A percentile compares a stretch with the other conserved stretches of the same genome.
These are phyloP conservation scores for Mortierella polycephala DNA, from an alignment of 371 early-diverging fungal genomes.

Conservation along the genomic window DNA sequence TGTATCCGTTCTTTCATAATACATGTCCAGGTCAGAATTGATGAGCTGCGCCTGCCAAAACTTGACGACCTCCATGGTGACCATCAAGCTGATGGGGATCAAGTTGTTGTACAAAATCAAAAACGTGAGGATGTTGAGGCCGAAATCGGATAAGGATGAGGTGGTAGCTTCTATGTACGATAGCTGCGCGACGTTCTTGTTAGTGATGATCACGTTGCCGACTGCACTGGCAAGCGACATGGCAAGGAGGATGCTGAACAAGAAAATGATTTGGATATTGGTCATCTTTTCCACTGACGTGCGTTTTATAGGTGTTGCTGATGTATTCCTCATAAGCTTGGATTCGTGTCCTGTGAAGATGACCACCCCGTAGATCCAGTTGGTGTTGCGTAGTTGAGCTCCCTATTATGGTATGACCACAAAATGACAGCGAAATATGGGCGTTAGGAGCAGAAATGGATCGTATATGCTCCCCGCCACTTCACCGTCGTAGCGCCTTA, in stretches of 20 bases:
- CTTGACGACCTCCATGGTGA: conserved; percentile 94
- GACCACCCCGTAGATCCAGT: conserved; percentile 87
- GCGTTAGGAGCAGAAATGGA: background rate
- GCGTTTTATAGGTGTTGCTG: conserved; percentile 83
- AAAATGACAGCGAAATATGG: background rate
- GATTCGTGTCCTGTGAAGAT: conserved; percentile 93
- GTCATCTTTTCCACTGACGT: conserved; percentile 89
- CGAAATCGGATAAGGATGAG: conserved; percentile 63
- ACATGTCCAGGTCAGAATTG: conserved; percentile 88
- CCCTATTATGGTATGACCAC: conserved; percentile 56
- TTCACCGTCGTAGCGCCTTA: conserved; percentile 13
- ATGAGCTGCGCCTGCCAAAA: conserved; percentile 84
- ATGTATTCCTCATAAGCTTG: conserved; percentile 89
- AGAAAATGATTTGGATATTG: conserved; percentile 91
- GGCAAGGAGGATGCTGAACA: conserved; percentile 86
- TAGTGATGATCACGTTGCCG: conserved; percentile 72
- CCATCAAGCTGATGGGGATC: conserved; percentile 92
- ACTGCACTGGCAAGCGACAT: conserved; percentile 89
- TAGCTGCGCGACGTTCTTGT: conserved; percentile 55
- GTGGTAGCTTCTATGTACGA: conserved; percentile 33
- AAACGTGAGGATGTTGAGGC: conserved; percentile 85
- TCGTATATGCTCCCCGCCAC: background rate
- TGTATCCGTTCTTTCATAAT: conserved; percentile 84
- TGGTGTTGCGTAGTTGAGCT: conserved; percentile 85
- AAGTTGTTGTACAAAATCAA: conserved; percentile 91